A percentile compares a stretch with the other conserved stretches of the same genome.
These are phyloP conservation scores for Aureobasidium zeae DNA, from an alignment of 2,329 filamentous ascomycete species.

Conservation along the genomic window DNA sequence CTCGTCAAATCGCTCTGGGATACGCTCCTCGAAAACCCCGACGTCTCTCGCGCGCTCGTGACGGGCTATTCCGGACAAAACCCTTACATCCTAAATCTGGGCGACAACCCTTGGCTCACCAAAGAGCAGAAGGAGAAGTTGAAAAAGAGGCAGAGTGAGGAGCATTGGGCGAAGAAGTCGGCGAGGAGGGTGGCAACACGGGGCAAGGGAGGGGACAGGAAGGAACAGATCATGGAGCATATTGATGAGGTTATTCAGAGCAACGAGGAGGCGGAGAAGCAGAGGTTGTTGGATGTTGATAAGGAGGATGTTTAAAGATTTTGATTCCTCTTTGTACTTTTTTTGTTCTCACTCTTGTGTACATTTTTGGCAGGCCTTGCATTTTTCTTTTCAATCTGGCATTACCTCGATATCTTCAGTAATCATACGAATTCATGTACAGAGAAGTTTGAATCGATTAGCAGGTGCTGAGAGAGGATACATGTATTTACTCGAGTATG, in stretches of 20 bases:
- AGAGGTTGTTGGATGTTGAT: conserved; percentile 2
- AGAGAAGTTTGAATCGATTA: too few relatives aligned
- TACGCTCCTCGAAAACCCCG: conserved; percentile 15
- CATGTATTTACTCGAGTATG: too few relatives aligned
- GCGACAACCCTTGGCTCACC: conserved; percentile 13
- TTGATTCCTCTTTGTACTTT: neutral
- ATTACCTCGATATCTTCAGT: neutral
- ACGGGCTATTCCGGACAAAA: conserved; percentile 17
- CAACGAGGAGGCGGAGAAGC: conserved; percentile 12
- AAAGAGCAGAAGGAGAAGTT: conserved; percentile 12
- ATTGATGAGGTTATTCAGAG: conserved; percentile 12
- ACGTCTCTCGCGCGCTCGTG: conserved; percentile 16
- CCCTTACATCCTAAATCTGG: conserved; percentile 15
- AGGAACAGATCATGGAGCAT: conserved; percentile 8
- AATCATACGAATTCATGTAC: too few relatives aligned
- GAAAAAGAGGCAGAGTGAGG: neutral
- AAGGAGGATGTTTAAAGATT: conserved; percentile 3
- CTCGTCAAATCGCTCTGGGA: conserved; percentile 17
- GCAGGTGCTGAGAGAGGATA: too few relatives aligned
- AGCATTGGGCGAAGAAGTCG: conserved; percentile 11
- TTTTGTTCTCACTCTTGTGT: too few relatives aligned
- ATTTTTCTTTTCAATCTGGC: neutral
- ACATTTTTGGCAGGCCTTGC: neutral
- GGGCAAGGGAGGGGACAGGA: neutral
- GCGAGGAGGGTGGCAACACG: conserved; percentile 3